Evolutionary conservation across 352 stramenopile species (phyloP).

Genomic region (Phytophthora hybrid): DNA sequence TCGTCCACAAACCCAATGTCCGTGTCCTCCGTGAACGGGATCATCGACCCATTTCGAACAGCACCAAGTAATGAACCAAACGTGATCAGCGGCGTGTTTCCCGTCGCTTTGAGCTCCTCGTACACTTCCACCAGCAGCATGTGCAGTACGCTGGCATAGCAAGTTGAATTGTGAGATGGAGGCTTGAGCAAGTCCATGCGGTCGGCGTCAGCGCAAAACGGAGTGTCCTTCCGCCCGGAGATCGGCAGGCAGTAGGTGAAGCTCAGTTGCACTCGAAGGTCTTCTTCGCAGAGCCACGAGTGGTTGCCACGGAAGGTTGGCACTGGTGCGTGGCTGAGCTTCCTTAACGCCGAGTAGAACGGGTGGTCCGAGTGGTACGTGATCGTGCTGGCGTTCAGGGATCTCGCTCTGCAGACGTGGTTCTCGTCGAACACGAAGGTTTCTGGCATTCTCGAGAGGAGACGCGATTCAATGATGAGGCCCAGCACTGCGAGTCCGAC

Average conservation of each 20-base stretch:
- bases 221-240: constrained; percentile 43
- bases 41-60: too few relatives aligned
- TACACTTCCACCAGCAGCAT: constrained; percentile 64
- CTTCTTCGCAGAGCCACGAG: neutral
- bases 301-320: neutral
- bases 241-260: constrained; percentile 55
- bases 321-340: neutral
- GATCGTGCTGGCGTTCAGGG: neutral
- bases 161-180: constrained; percentile 23
- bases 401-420: neutral
- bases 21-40: constrained; percentile 52
- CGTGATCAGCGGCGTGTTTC: constrained; percentile 38
- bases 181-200: constrained; percentile 50
- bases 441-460: neutral
- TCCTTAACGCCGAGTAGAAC: neutral
- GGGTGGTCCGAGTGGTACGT: neutral
- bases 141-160: constrained; percentile 56
- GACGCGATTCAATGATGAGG: neutral
- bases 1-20: constrained; percentile 49
- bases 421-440: neutral
- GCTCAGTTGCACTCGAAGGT: neutral
- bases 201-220: constrained; percentile 47
- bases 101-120: constrained; percentile 40
- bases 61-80: constrained; percentile 60
- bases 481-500: neutral